A percentile compares a stretch with the other conserved stretches of the same genome.
Evolutionary conservation across 805 yeast genomes (phyloP).

Genomic region (Diddensiella caesifluorescens): DNA sequence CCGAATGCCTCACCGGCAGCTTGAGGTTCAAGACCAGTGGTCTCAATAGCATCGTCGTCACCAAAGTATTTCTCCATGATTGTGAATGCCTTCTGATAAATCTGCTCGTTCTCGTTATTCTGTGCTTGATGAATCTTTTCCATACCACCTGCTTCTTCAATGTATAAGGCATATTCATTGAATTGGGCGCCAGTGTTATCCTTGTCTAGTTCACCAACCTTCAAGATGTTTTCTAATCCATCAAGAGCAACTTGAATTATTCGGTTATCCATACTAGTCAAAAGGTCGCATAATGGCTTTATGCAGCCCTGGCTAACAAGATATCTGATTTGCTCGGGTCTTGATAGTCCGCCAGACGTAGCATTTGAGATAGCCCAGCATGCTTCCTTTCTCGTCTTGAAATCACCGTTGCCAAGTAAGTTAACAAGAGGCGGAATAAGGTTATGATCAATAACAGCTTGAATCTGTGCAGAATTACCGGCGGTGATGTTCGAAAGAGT

Average conservation of each 20-base stretch:
- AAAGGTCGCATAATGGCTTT: conserved; percentile 91
- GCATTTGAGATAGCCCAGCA: conserved; percentile 99
- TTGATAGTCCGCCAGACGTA: conserved; percentile 86
- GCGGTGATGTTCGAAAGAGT: conserved; percentile 97
- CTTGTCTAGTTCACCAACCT: conserved; percentile 90
- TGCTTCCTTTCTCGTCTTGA: conserved; percentile 96
- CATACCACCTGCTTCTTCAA: conserved; percentile 98
- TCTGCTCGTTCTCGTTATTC: conserved; percentile 82
- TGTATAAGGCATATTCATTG: conserved; percentile 83
- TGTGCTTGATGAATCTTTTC: conserved; percentile 94
- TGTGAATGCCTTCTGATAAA: conserved; percentile 83
- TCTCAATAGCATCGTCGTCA: conserved; percentile 64
- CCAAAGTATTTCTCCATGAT: conserved; percentile 89
- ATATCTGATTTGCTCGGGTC: conserved; percentile 91
- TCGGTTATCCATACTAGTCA: conserved; percentile 81
- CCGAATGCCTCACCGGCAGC: conserved; percentile 82
- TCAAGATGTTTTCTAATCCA: conserved; percentile 87
- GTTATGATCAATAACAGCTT: conserved; percentile 93
- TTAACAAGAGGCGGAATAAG: conserved; percentile 87
- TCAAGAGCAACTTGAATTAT: conserved; percentile 93
- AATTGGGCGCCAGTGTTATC: conserved; percentile 62
- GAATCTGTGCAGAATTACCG: conserved; percentile 91
- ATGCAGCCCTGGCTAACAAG: conserved; percentile 93
- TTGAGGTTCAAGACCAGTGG: conserved; percentile 57
- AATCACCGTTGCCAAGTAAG: conserved; percentile 74